Conservation (phyloP, 2,329 filamentous ascomycete species). For the Cladosporium austrohemisphaericum region DNA sequence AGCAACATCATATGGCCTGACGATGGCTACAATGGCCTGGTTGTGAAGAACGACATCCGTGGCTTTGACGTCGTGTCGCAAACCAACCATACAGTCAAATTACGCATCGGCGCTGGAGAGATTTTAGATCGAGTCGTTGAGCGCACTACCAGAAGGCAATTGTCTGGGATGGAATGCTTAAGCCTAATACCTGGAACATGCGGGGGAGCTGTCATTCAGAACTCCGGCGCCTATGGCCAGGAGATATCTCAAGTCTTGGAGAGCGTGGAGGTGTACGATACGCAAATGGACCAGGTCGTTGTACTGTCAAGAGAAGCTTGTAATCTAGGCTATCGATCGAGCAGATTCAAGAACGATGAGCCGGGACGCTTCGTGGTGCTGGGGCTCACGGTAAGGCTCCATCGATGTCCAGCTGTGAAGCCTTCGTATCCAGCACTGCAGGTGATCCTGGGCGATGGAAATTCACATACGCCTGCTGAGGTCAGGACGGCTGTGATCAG, state of each 20-base stretch:
- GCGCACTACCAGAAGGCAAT: neutral
- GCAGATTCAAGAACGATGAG: neutral
- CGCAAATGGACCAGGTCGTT: neutral
- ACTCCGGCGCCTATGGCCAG: conserved; percentile 2
- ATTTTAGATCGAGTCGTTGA: neutral
- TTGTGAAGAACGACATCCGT: neutral
- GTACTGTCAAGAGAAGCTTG: neutral
- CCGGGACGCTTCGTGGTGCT: neutral
- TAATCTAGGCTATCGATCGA: neutral
- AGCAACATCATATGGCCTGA: conserved; percentile 4
- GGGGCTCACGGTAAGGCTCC: neutral
- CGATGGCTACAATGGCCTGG: neutral
- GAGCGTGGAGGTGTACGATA: neutral
- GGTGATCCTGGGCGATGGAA: neutral
- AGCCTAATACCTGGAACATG: conserved; percentile 3
- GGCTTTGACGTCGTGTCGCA: neutral
- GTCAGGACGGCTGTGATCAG: neutral
- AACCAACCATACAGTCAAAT: neutral
- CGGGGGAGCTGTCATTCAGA: conserved; percentile 6
- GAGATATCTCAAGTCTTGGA: conserved; percentile 1
- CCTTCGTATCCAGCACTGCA: neutral
- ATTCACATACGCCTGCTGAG: neutral
- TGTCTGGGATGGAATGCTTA: neutral
- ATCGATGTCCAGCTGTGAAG: neutral
- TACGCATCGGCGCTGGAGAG: neutral